Conservation (phyloP, 305 asterid species). For the Nicotiana rustica region DNA sequence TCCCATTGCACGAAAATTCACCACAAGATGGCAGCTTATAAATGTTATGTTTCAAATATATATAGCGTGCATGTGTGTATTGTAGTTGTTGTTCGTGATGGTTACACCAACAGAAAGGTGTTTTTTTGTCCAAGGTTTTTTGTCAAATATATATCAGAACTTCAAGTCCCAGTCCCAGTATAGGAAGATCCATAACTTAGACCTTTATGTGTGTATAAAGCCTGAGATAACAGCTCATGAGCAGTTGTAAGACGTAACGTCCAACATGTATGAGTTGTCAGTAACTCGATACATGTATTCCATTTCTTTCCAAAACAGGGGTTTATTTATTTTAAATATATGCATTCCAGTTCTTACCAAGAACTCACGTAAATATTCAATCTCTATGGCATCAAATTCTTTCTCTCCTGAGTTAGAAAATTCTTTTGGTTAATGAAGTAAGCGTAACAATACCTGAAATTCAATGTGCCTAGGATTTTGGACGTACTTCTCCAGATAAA, state of each 20-base stretch:
- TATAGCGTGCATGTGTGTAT: neutral
- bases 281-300: conserved; percentile 7
- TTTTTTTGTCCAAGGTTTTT: neutral
- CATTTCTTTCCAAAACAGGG: neutral
- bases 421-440: neutral
- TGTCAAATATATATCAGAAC: neutral
- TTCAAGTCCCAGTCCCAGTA: neutral
- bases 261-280: conserved; percentile 7
- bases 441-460: conserved; percentile 69
- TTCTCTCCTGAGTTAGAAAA: neutral
- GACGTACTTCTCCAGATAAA: conserved; percentile 90
- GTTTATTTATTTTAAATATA: neutral
- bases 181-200: neutral
- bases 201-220: neutral
- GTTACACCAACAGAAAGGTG: neutral
- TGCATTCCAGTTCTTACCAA: neutral
- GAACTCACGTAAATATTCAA: neutral
- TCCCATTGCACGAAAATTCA: conserved; percentile 2
- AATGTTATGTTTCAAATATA: neutral
- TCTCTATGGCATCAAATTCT: neutral
- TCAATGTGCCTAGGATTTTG: conserved; percentile 98
- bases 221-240: conserved; percentile 26
- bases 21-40: neutral
- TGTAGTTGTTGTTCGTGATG: neutral
- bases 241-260: neutral